Evolutionary conservation across 2,329 filamentous ascomycete genomes (phyloP).

Genomic region (Beauveria asiatica): DNA sequence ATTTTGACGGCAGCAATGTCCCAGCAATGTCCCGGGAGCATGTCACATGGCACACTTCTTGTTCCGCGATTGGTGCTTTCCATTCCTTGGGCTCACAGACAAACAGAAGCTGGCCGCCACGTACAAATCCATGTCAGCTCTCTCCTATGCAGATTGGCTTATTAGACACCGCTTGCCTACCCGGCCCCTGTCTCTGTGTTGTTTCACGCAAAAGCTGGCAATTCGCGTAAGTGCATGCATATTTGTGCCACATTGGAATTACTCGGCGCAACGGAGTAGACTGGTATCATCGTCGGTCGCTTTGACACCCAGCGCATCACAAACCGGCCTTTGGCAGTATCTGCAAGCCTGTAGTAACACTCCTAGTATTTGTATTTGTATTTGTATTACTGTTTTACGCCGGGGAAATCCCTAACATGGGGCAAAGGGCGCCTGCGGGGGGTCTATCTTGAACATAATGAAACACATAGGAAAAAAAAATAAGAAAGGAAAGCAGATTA

Average conservation of each 20-base stretch:
- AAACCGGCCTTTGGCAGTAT: neutral
- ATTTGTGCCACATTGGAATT: neutral
- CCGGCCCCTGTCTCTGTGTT: neutral
- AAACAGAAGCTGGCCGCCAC: neutral
- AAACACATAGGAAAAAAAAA: too few relatives aligned
- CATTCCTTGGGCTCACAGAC: neutral
- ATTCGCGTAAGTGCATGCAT: neutral
- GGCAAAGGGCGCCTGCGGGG: too few relatives aligned
- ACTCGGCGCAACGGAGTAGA: neutral
- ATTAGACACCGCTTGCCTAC: neutral
- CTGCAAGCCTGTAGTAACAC: neutral
- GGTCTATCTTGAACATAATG: too few relatives aligned
- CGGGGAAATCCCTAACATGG: too few relatives aligned
- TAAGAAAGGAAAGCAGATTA: too few relatives aligned
- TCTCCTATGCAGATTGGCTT: neutral
- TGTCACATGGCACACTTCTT: slow-evolving; percentile 1
- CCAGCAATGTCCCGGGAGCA: neutral
- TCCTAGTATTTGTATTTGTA: too few relatives aligned
- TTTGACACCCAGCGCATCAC: neutral
- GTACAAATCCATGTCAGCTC: neutral
- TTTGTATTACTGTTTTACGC: too few relatives aligned
- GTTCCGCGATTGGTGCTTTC: slow-evolving; percentile 1
- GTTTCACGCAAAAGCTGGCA: neutral
- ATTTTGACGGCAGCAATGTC: neutral
- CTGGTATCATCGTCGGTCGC: too few relatives aligned